Evolutionary conservation across 805 yeast species (phyloP), one percentile per base, ranked within the genome.

Genomic region (Candida hispaniensis): DNA sequence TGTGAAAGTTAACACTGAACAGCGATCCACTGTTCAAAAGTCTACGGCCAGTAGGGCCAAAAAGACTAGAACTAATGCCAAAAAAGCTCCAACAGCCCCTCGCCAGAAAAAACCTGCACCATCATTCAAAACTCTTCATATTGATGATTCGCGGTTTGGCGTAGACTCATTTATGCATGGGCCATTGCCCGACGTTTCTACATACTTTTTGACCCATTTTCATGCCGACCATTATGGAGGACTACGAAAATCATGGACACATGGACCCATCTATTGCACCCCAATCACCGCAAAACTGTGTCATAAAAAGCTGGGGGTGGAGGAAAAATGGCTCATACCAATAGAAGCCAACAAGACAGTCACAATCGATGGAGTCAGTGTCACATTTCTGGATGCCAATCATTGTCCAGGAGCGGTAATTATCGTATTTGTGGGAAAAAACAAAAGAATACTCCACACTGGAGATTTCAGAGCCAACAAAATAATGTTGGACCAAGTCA

Each of bases 151-250:
- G 2, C 40, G 38, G 11, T 40, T 58, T 2, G 59, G 60, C 4
- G 69, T 56, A 7, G 62, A 59, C 35, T 62, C 60, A 18, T 59
- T 59, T 47, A 40, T 47, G 32, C 54, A 52, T 40, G 61, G 63
- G 14, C 39, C 48, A 7, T 53, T 56, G 14, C 50, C 48, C 10
- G 51, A 45, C 9, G 52, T 56, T 3, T 24, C 42, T 11, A 39
- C 50, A 21, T 58, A 52, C 42, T 58, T 51, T 34, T 50, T 52
- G 23, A 54, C 60, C 0, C 98, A 91, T 59, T 88, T 80, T 59
- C 98, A 91, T 54, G 63, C 94, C 0, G 98, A 91, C 52, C 98
- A 91, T 52, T 91, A 91, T 50, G 83, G 82, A 4, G 97, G 98
- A 0, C 56, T 91, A 10, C 58, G 75, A 3, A 79, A 79, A 47